Evolutionary conservation across 169 alveolate genomes (phyloP).

Genomic region (Plasmodium gonderi): DNA sequence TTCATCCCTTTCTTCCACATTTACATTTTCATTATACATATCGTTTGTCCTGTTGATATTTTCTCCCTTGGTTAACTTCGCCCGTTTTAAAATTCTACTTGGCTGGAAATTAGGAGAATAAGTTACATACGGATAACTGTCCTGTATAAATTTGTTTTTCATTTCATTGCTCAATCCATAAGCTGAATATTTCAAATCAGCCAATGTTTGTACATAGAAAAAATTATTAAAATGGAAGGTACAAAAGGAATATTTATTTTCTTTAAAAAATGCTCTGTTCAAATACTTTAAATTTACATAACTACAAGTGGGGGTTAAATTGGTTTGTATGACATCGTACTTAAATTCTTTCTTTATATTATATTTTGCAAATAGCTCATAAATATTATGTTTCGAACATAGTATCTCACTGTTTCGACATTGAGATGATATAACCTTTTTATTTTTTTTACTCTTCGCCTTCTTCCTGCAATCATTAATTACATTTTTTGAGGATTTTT

Average conservation of each 20-base stretch:
- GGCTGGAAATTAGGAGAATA: conserved; percentile 45
- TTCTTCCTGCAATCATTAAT: not conserved
- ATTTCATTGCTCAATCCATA: conserved; percentile 16
- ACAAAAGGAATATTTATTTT: conserved; percentile 17
- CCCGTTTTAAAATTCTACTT: conserved; percentile 19
- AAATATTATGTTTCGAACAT: conserved; percentile 5
- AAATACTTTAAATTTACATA: conserved; percentile 19
- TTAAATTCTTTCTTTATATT: conserved; percentile 6
- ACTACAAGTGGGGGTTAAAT: not conserved
- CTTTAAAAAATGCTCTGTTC: not conserved
- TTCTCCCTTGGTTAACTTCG: not conserved
- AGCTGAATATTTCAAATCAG: conserved; percentile 31
- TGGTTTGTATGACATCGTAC: conserved; percentile 22
- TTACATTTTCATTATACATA: not conserved
- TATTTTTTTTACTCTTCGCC: not conserved
- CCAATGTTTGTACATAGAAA: conserved; percentile 67
- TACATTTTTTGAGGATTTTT: not conserved
- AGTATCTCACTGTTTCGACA: not conserved
- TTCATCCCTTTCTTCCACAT: not conserved
- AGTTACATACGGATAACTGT: conserved; percentile 51
- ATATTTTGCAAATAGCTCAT: conserved; percentile 17
- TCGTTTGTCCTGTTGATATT: not conserved
- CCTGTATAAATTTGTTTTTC: conserved; percentile 34
- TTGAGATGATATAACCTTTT: not conserved
- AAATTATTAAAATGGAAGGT: conserved; percentile 33